Evolutionary conservation across 495 filamentous ascomycete species (phyloP).

Genomic region (Daldinia childiae): DNA sequence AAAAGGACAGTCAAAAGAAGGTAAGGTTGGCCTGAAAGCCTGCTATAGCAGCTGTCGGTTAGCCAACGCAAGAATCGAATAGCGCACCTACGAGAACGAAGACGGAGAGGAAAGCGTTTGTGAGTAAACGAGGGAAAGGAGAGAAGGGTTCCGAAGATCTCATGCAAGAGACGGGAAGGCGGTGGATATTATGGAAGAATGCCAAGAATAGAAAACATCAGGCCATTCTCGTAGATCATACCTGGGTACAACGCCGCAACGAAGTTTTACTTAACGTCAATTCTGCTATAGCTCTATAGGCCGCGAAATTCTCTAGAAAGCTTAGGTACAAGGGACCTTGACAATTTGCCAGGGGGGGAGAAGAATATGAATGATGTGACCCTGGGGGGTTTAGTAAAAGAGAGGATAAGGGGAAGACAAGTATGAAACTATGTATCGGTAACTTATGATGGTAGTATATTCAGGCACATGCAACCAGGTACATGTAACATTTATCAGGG

Average conservation of each 20-base stretch:
- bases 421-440: constrained; percentile 19
- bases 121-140: constrained; percentile 40
- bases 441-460: constrained; percentile 16
- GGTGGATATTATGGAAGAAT: constrained; percentile 57
- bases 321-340: constrained; percentile 1
- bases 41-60: constrained; percentile 56
- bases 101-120: constrained; percentile 41
- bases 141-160: constrained; percentile 48
- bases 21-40: constrained; percentile 51
- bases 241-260: constrained; percentile 62
- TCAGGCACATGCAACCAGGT: constrained; percentile 17
- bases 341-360: constrained; percentile 28
- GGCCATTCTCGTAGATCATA: constrained; percentile 60
- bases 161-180: constrained; percentile 55
- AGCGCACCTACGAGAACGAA: constrained; percentile 48
- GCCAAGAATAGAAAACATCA: constrained; percentile 54
- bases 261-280: constrained; percentile 45
- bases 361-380: constrained; percentile 37
- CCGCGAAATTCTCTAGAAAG: constrained; percentile 35
- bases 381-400: constrained; percentile 22
- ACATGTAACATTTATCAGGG: constrained; percentile 33
- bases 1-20: constrained; percentile 49
- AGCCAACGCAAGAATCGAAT: constrained; percentile 56
- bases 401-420: constrained; percentile 4
- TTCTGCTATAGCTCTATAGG: constrained; percentile 28